A percentile compares a stretch with the other conserved stretches of the same genome.
Evolutionary conservation across 2,329 filamentous ascomycete species (phyloP).

Genomic region (Hymenoscyphus salicellus): DNA sequence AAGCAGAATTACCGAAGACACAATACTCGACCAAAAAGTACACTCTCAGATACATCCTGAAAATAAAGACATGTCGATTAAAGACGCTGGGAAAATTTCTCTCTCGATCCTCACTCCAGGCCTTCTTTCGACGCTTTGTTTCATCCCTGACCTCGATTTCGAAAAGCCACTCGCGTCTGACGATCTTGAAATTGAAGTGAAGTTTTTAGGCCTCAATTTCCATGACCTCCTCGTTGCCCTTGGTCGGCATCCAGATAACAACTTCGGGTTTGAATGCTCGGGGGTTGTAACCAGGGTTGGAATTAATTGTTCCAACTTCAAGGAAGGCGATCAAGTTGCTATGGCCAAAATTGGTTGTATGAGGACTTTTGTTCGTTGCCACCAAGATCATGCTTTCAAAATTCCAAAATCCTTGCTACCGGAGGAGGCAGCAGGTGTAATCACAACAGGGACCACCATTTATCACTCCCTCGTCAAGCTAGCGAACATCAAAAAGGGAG

Average conservation of each 20-base stretch:
- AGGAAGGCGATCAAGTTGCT: background rate
- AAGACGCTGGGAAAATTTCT: no score
- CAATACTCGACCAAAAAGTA: no score
- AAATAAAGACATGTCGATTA: no score
- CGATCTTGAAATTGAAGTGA: background rate
- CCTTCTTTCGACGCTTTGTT: slow-evolving; percentile 24
- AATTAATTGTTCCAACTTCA: background rate
- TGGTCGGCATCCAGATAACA: background rate
- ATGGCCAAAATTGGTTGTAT: background rate
- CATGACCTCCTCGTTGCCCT: background rate
- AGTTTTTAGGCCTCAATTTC: background rate
- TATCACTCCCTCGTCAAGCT: slow-evolving; percentile 21
- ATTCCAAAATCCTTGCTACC: no score
- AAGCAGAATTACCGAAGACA: no score
- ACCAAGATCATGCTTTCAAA: no score
- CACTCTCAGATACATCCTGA: no score
- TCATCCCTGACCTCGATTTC: slow-evolving; percentile 17
- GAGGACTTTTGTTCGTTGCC: background rate
- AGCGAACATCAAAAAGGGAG: slow-evolving; percentile 15
- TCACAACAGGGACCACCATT: slow-evolving; percentile 22
- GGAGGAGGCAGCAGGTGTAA: no score
- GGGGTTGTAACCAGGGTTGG: background rate
- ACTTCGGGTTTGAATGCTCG: background rate
- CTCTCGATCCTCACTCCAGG: no score
- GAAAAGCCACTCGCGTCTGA: slow-evolving; percentile 12